Evolutionary conservation across 768 basidiomycete genomes (phyloP).

Genomic region (Obba rivulosa): DNA sequence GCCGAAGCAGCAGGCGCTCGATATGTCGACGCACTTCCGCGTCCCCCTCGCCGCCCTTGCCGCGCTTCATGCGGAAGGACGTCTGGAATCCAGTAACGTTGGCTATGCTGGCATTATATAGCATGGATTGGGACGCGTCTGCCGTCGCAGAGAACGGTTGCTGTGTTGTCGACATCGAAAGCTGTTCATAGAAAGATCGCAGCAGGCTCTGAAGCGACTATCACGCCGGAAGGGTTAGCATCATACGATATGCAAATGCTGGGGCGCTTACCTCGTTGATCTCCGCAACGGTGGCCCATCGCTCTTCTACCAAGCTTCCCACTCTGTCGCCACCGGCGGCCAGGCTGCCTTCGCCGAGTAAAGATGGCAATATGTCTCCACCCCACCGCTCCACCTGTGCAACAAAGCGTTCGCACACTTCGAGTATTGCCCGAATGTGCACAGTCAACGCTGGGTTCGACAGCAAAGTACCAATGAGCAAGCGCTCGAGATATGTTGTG

Average conservation of each 20-base stretch:
- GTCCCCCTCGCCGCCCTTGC: constrained; percentile 50
- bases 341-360: constrained; percentile 78
- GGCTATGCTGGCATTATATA: constrained; percentile 52
- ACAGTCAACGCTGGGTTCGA: constrained; percentile 57
- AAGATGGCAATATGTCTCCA: constrained; percentile 80
- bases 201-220: constrained; percentile 52
- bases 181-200: constrained; percentile 74
- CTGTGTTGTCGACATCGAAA: constrained; percentile 72
- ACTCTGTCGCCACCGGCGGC: constrained; percentile 50
- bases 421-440: constrained; percentile 67
- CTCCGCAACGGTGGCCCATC: constrained; percentile 62
- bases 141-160: constrained; percentile 58
- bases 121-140: constrained; percentile 68
- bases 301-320: constrained; percentile 68
- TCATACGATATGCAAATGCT: neutral
- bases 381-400: constrained; percentile 90
- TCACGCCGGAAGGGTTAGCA: neutral
- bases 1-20: constrained; percentile 71
- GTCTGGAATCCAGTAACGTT: constrained; percentile 41
- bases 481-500: constrained; percentile 70
- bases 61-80: constrained; percentile 45
- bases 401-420: constrained; percentile 82
- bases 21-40: constrained; percentile 74
- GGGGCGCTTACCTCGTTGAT: constrained; percentile 62
- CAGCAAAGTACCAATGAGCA: constrained; percentile 76